These are phyloP conservation scores for Phytophthora macrochlamydospora DNA, from an alignment of 352 stramenopile species.

Conservation along the genomic window DNA sequence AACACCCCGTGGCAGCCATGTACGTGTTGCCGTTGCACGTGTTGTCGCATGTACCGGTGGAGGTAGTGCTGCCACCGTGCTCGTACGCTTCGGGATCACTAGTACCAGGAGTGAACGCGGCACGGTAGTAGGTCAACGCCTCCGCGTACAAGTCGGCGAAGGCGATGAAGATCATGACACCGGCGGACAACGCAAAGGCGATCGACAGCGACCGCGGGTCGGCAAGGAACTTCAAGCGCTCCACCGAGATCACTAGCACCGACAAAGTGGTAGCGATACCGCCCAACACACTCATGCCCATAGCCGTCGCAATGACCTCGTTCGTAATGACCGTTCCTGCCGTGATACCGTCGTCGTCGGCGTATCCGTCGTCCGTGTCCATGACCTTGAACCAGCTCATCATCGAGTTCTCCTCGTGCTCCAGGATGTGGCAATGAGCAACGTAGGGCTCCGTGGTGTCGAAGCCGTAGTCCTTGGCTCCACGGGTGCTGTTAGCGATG, in stretches of 20 bases:
- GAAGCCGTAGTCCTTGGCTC: slow-evolving; percentile 65
- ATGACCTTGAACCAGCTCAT: slow-evolving; percentile 71
- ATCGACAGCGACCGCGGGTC: slow-evolving; percentile 60
- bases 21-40: slow-evolving; percentile 64
- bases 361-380: slow-evolving; percentile 48
- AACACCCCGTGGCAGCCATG: slow-evolving; percentile 64
- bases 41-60: slow-evolving; percentile 57
- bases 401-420: slow-evolving; percentile 83
- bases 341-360: slow-evolving; percentile 48
- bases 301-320: slow-evolving; percentile 58
- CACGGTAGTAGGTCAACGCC: slow-evolving; percentile 59
- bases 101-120: slow-evolving; percentile 54
- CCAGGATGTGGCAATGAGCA: slow-evolving; percentile 77
- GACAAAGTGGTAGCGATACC: slow-evolving; percentile 73
- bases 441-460: slow-evolving; percentile 77
- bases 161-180: slow-evolving; percentile 83
- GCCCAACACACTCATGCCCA: slow-evolving; percentile 78
- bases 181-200: slow-evolving; percentile 75
- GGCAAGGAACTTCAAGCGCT: slow-evolving; percentile 66
- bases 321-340: slow-evolving; percentile 43
- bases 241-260: slow-evolving; percentile 70
- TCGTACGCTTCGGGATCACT: slow-evolving; percentile 75
- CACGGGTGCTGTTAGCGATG: slow-evolving; percentile 51
- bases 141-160: slow-evolving; percentile 71
- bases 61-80: slow-evolving; percentile 40